phyloP scores from a whole-genome alignment of 2,329 filamentous ascomycete genomes.

The Pseudogymnoascus sp. region DNA sequence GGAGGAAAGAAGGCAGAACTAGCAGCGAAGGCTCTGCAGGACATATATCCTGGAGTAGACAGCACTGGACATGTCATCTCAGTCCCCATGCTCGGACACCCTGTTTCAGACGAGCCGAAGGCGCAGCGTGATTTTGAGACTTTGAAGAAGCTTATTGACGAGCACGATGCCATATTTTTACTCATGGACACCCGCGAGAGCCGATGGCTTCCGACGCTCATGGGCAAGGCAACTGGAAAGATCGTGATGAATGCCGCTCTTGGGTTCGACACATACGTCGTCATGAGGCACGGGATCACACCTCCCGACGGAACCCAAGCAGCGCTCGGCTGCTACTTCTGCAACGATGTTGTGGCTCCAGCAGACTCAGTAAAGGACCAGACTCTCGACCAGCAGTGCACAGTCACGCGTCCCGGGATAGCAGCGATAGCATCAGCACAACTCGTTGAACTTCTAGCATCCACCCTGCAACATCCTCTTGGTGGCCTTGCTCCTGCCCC shows the following conservation, averaged over 20 bases:
- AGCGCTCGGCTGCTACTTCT: constrained; percentile 92
- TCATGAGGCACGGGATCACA: constrained; percentile 85
- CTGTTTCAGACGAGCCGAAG: constrained; percentile 63
- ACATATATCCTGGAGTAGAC: constrained; percentile 87
- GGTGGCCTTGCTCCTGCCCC: constrained; percentile 55
- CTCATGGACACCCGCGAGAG: constrained; percentile 95
- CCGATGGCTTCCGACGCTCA: constrained; percentile 89
- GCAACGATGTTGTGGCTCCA: constrained; percentile 93
- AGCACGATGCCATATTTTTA: constrained; percentile 90
- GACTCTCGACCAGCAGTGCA: constrained; percentile 96
- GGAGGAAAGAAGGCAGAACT: constrained; percentile 74
- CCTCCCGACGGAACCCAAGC: constrained; percentile 46
- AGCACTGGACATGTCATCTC: constrained; percentile 70
- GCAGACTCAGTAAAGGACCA: constrained; percentile 89
- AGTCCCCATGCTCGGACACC: constrained; percentile 93
- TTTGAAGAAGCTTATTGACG: constrained; percentile 64
- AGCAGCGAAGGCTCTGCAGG: constrained; percentile 69
- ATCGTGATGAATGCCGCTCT: constrained; percentile 95
- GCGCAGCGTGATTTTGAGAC: constrained; percentile 67
- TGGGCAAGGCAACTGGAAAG: constrained; percentile 87
- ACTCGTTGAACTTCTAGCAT: constrained; percentile 82
- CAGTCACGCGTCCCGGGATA: constrained; percentile 86
- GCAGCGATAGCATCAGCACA: constrained; percentile 87
- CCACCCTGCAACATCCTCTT: constrained; percentile 76
- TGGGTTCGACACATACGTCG: constrained; percentile 92